These are phyloP conservation scores for Hypoxylon subgilvum DNA, from an alignment of 495 filamentous ascomycete species.

Conservation along the genomic window DNA sequence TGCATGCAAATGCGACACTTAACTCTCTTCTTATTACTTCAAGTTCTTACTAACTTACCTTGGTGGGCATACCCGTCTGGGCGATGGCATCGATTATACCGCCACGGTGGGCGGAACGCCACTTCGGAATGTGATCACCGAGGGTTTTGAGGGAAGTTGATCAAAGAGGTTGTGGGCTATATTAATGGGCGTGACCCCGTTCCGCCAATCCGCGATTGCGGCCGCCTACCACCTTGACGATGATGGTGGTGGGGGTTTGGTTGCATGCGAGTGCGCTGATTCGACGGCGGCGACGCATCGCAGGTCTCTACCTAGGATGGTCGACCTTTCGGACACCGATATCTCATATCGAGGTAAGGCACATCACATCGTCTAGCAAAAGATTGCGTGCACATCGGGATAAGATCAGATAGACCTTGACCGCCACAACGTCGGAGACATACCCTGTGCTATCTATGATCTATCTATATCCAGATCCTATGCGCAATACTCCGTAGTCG, in stretches of 20 bases:
- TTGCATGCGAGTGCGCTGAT: conserved; percentile 5
- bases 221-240: conserved; percentile 8
- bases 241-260: conserved; percentile 11
- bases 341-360: conserved; percentile 9
- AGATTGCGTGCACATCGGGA: too few species aligned
- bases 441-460: too few species aligned
- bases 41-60: too few species aligned
- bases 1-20: conserved; percentile 10
- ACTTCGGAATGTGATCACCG: conserved; percentile 32
- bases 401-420: background rate
- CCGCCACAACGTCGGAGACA: background rate
- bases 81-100: conserved; percentile 8
- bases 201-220: conserved; percentile 21
- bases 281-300: conserved; percentile 21
- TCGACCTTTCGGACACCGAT: background rate
- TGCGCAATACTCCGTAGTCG: conserved; percentile 10
- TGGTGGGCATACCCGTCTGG: background rate
- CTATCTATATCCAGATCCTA: background rate
- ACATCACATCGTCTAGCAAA: background rate
- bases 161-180: conserved; percentile 2
- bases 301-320: background rate
- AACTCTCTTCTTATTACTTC: conserved; percentile 8
- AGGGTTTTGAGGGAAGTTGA: conserved; percentile 10
- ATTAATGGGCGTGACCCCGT: conserved; percentile 12
- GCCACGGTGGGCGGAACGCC: conserved; percentile 16